Evolutionary conservation across 257 asterid genomes (phyloP), one percentile per base, ranked within the genome.

Genomic region (Jacaranda copaia): DNA sequence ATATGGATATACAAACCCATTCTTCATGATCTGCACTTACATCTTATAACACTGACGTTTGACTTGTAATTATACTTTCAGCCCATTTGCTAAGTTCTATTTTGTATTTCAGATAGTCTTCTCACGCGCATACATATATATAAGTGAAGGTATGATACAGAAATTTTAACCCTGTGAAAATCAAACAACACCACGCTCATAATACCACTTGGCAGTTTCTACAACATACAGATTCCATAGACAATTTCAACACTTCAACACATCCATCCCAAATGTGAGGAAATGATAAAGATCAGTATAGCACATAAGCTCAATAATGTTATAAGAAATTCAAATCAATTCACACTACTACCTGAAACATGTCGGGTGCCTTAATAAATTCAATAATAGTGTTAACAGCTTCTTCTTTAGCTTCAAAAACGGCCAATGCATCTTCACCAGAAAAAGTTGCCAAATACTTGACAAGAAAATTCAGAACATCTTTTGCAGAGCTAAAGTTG

Each of bases 391-490:
- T 77, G 81, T 81, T 85, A 49, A 86, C 93, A 57, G 97, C 98
- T 85, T 92, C 96, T 81, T 90, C 97, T 88, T 93, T 93, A 8
- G 98, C 94, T 85, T 93, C 98, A 61, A 80, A 81, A 77, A 86
- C n/a, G 35, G 79, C 80, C 59, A 82, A 56, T 10, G 83, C 88
- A 74, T 91, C 97, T 80, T 93, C 99, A 72, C 80, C 92, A 58
- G 95, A 80, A 87, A 88, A 96, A 2, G 99, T 96, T 70, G 86
- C 91, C 78, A 96, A 92, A 83, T 93, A 91, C 91, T 85, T 93
- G 59, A 89, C 82, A 63, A 96, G 97, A 86, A 87, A 96, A 78
- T 80, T 85, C 84, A 91, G 90, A 38, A 93, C 89, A 65, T 96
- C 99, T 79, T 88, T 91, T 0, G 89, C 84, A 69, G 89, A 81